A percentile compares a stretch with the other conserved stretches of the same genome.
Evolutionary conservation across 371 early-diverging fungal genomes (phyloP).

Genomic region (Apophysomyces elegans): DNA sequence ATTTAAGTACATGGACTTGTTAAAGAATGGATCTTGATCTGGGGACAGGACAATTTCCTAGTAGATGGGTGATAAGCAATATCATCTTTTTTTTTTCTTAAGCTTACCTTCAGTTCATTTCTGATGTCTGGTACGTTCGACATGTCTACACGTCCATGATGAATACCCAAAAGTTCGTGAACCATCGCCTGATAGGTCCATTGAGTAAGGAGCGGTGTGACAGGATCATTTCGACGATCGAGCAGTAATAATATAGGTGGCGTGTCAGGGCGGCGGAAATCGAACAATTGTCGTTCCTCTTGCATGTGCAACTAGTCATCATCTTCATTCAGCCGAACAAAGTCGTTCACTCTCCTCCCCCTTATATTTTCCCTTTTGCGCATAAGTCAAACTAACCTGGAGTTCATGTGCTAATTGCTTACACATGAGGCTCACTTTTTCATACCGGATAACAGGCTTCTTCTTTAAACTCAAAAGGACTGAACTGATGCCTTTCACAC

Average conservation of each 20-base stretch:
- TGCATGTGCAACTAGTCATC: slow-evolving; percentile 69
- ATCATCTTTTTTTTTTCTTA: too few species aligned
- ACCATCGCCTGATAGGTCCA: slow-evolving; percentile 99
- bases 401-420: slow-evolving; percentile 84
- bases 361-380: background rate
- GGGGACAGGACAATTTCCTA: slow-evolving; percentile 88
- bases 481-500: slow-evolving; percentile 79
- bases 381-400: slow-evolving; percentile 46
- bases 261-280: slow-evolving; percentile 79
- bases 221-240: slow-evolving; percentile 96
- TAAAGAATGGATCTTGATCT: slow-evolving; percentile 92
- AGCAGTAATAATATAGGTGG: slow-evolving; percentile 90
- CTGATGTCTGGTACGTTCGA: slow-evolving; percentile 79
- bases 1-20: slow-evolving; percentile 86
- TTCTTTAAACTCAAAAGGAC: slow-evolving; percentile 86
- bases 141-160: slow-evolving; percentile 93
- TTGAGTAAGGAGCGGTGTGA: slow-evolving; percentile 95
- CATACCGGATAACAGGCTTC: slow-evolving; percentile 91
- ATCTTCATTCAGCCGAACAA: background rate
- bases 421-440: slow-evolving; percentile 77
- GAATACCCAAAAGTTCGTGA: slow-evolving; percentile 94
- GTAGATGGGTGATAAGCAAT: too few species aligned
- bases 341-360: background rate
- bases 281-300: slow-evolving; percentile 83
- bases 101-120: slow-evolving; percentile 76